These are phyloP conservation scores for Aspergillus diversus DNA, from an alignment of 495 filamentous ascomycete species.

Conservation along the genomic window DNA sequence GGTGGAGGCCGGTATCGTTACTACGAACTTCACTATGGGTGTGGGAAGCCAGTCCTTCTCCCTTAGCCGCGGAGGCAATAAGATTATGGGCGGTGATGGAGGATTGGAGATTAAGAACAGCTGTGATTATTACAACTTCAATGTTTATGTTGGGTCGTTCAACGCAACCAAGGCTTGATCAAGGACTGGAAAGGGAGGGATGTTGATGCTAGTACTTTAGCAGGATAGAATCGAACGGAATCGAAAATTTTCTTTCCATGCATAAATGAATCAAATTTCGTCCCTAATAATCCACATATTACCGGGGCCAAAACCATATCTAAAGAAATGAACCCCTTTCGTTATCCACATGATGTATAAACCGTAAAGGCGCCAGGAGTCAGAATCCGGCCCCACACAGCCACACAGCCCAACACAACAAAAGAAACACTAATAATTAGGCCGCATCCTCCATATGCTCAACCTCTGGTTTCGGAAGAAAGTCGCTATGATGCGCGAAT, in stretches of 20 bases:
- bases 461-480: not conserved
- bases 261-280: no score
- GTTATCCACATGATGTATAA: no score
- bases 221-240: no score
- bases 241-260: no score
- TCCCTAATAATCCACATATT: no score
- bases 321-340: no score
- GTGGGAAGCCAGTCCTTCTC: constrained; percentile 54
- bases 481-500: not conserved
- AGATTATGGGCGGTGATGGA: constrained; percentile 49
- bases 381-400: no score
- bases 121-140: constrained; percentile 63
- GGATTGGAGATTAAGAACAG: constrained; percentile 48
- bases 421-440: not conserved
- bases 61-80: constrained; percentile 44
- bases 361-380: no score
- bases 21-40: constrained; percentile 53
- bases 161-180: not conserved
- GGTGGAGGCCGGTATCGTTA: constrained; percentile 53
- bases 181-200: no score
- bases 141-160: constrained; percentile 49
- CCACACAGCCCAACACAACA: no score
- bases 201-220: no score
- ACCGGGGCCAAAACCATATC: no score
- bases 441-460: not conserved